Evolutionary conservation across 257 asterid genomes (phyloP), one percentile per base, ranked within the genome.

Genomic region (Vinca minor): DNA sequence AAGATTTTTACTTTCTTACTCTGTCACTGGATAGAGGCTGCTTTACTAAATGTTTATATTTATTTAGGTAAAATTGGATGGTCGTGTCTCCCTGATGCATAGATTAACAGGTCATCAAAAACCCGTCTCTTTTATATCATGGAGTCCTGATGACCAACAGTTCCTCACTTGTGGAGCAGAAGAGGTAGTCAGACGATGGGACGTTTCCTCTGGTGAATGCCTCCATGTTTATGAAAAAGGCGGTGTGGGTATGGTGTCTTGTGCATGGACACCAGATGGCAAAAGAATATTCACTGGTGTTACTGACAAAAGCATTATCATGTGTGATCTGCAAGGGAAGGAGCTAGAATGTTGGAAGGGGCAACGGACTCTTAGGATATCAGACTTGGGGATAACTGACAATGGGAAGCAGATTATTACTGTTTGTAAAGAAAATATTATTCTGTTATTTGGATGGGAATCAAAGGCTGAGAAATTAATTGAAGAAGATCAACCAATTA

Each of bases 241-340:
- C 56, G 95, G 84, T 62, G 73, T 84, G 21, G 96, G 96, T 72
- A 65, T 87, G 74, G 77, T 92, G 65, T 92, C 98, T 14, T 92
- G 93, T 76, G 95, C 79, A 20, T 92, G 98, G 98, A 79, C 87
- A 60, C 84, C 88, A 5, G 84, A 92, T 62, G 95, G 95, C 59
- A 73, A 79, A 72, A 73, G 75, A 60, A 66, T 92, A 66, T 87
- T 87, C 69, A 71, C 83, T 23, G 95, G 98, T 72, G 83, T 79
- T 52, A 77, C 86, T 42, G 96, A 92, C 74, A 89, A 77, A 80
- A 92, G 95, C 79, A 80, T 92, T 73, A 67, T 62, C 72, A 76
- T 80, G 97, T 89, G 97, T 96, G 96, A 87, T 73, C 71, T 80
- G 60, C 91, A 82, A 29, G 97, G 98, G 52, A 89, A 84, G 76